A percentile compares a stretch with the other conserved stretches of the same genome.
phyloP scores from a whole-genome alignment of 2,329 filamentous ascomycete genomes.

The Claviceps maximensis region DNA sequence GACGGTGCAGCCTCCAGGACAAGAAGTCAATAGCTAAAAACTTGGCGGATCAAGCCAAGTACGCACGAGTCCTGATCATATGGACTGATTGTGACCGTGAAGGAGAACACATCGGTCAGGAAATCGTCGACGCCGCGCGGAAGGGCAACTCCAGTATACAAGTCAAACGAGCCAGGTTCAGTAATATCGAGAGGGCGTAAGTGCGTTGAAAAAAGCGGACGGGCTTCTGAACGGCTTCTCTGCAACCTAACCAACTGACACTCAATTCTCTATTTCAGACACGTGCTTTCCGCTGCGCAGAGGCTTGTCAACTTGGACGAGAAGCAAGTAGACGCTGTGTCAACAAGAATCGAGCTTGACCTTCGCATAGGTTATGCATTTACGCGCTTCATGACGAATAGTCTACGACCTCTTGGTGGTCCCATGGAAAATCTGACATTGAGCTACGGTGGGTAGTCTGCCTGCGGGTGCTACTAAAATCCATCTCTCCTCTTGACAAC shows the following conservation, averaged over 20 bases:
- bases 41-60: conserved; percentile 64
- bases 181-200: conserved; percentile 85
- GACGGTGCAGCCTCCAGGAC: conserved; percentile 35
- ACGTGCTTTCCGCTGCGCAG: conserved; percentile 73
- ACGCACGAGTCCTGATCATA: conserved; percentile 69
- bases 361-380: conserved; percentile 86
- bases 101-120: conserved; percentile 88
- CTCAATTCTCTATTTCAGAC: conserved; percentile 37
- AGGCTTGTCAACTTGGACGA: conserved; percentile 70
- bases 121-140: conserved; percentile 71
- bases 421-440: conserved; percentile 52
- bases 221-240: not conserved
- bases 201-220: conserved; percentile 15
- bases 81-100: conserved; percentile 99
- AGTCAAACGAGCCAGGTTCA: conserved; percentile 80
- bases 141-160: conserved; percentile 61
- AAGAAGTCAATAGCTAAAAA: conserved; percentile 74
- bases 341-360: conserved; percentile 83
- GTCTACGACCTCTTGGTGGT: conserved; percentile 58
- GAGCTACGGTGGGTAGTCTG: conserved; percentile 57
- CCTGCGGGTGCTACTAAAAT: not conserved
- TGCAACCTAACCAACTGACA: conserved; percentile 8
- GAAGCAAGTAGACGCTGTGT: conserved; percentile 73
- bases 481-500: not conserved
- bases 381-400: conserved; percentile 73